Base-by-base conservation (phyloP, 495 filamentous ascomycete species). In the Penicillium macrosclerotiorum region DNA sequence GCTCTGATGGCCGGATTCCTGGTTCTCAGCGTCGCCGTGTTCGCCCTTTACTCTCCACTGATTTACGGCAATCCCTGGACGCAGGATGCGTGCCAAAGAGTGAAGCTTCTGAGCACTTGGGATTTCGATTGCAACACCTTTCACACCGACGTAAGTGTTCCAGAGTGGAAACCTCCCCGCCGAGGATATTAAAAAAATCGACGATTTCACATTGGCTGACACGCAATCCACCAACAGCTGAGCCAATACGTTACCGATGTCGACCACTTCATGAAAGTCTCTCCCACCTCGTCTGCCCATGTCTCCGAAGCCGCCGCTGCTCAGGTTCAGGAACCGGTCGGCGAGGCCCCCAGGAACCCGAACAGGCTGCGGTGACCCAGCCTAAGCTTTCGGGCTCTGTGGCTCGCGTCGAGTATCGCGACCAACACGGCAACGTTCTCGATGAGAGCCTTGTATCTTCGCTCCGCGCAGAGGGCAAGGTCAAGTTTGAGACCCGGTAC, bases 101-200 rank as follows among this genome's bases (percentile, higher is more conserved):
- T 95, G 43, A 96, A 96, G 73, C 74, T 98, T 8, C 83, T 97
- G 58, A 73, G 78, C 41, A 81, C 81, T 9, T 98, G 93, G 93
- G 93, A 98, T 62, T 97, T 89, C 75, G 93, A 97, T 65, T 98
- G 93, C 76, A 92, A 91, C 60, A 89, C 76, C 49, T 98, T 98
- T 74, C 74, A 86, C 57, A 84, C 82, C 54, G 83, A 83, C 65
- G 91, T 95, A 85, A 89, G 87, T 83, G 44, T 52, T 62, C 58
- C 62, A 45, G 45, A 51, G 54, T 69, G 60, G 62, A 45, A 47
- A 16, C 62, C 65, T 56, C 62, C 63, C 12, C 61, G 50, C 35
- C 57, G 65, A 54, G 60, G 56, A 33, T 55, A 45, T 45, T 69
- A 60, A 62, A 45, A 30, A 29, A 37, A 34, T 37, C 43, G 27